Percentiles rank a stretch among this genome's conserved stretches.
phyloP scores from a whole-genome alignment of 306 rosid species.

The Oxytropis ochrocephala region DNA sequence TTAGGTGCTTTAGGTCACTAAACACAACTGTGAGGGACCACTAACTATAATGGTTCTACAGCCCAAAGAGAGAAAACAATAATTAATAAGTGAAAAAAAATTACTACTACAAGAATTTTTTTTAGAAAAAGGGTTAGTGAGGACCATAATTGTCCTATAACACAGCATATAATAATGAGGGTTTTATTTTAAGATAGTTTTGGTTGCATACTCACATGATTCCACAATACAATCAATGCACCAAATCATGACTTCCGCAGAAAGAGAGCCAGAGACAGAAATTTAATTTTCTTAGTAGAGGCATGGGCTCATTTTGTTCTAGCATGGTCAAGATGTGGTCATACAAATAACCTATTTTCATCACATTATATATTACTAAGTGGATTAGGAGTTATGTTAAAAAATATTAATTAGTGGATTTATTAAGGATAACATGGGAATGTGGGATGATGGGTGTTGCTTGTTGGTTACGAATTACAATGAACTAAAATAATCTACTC shows the following conservation, averaged over 20 bases:
- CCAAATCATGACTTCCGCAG: slow-evolving; percentile 43
- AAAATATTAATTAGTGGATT: not conserved
- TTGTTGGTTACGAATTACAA: slow-evolving; percentile 7
- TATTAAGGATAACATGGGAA: slow-evolving; percentile 2
- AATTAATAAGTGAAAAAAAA: too few relatives aligned
- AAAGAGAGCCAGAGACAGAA: not conserved
- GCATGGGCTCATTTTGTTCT: slow-evolving; percentile 49
- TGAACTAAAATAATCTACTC: not conserved
- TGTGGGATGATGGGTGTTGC: slow-evolving; percentile 49
- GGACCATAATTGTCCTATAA: slow-evolving; percentile 24
- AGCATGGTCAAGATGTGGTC: slow-evolving; percentile 1
- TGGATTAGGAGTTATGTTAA: not conserved
- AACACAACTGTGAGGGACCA: slow-evolving; percentile 14
- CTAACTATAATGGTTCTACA: not conserved
- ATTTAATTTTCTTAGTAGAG: slow-evolving; percentile 19
- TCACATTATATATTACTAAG: not conserved
- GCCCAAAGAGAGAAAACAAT: too few relatives aligned
- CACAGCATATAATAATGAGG: not conserved
- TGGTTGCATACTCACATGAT: slow-evolving; percentile 37
- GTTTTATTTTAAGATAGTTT: not conserved
- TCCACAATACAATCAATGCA: slow-evolving; percentile 43
- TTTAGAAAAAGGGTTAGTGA: slow-evolving; percentile 2
- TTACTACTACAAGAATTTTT: not conserved
- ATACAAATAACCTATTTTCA: slow-evolving; percentile 10
- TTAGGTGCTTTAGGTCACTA: not conserved